Percentiles rank a stretch among this genome's conserved stretches.
These are phyloP conservation scores for Scheffersomyces quercinus DNA, from an alignment of 1,139 yeast species.

Conservation along the genomic window DNA sequence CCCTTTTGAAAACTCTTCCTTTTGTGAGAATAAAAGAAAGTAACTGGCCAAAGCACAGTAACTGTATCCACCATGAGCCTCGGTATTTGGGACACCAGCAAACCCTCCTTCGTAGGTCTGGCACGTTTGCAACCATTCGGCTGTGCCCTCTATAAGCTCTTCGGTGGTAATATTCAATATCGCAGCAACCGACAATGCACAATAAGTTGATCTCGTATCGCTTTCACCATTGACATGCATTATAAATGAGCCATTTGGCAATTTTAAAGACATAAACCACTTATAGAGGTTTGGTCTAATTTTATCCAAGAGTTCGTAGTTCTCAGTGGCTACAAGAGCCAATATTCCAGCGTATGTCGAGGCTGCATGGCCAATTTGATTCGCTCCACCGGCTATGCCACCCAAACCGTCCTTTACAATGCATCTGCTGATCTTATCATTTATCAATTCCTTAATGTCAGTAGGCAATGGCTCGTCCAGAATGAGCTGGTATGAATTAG, in stretches of 20 bases:
- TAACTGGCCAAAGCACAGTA: conserved; percentile 84
- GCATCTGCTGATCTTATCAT: conserved; percentile 26
- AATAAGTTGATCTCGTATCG: conserved; percentile 86
- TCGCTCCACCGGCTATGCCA: conserved; percentile 84
- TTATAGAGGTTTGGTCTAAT: conserved; percentile 43
- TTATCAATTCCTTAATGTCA: conserved; percentile 13
- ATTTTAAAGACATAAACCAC: conserved; percentile 72
- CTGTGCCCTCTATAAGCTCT: conserved; percentile 55
- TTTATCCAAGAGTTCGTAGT: conserved; percentile 29
- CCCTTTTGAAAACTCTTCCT: conserved; percentile 14
- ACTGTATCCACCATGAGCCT: conserved; percentile 97
- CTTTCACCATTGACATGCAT: conserved; percentile 82
- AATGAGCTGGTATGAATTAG: conserved; percentile 45
- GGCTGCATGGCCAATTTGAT: conserved; percentile 83
- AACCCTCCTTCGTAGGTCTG: conserved; percentile 97
- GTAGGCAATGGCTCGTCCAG: not conserved
- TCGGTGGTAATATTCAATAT: conserved; percentile 63
- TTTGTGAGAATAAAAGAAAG: conserved; percentile 43
- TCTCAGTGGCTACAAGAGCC: conserved; percentile 57
- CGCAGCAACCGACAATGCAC: conserved; percentile 77
- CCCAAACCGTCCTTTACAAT: conserved; percentile 45
- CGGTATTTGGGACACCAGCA: conserved; percentile 77
- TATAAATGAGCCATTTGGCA: conserved; percentile 67
- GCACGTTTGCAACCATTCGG: conserved; percentile 65
- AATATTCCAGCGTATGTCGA: conserved; percentile 79